A percentile compares a stretch with the other conserved stretches of the same genome.
Evolutionary conservation across 73 alveolate genomes (phyloP).

Genomic region (Tetrahymena borealis): DNA sequence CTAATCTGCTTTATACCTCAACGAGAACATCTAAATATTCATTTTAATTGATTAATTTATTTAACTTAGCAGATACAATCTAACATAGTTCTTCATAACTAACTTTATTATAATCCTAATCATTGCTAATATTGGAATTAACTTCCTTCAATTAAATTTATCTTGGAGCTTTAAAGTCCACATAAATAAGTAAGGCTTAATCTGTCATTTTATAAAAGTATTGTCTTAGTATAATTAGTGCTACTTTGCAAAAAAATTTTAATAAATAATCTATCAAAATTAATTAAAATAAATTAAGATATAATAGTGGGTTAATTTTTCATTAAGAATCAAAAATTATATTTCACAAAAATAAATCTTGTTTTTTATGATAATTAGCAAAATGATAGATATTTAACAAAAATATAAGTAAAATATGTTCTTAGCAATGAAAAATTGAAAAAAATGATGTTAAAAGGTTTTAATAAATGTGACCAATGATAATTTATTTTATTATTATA

Average conservation of each 20-base stretch:
- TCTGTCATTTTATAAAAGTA: neutral
- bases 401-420: too few species aligned
- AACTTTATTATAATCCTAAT: neutral
- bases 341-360: too few species aligned
- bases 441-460: too few species aligned
- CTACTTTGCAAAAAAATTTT: neutral
- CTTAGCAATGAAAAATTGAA: too few species aligned
- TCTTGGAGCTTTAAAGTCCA: neutral
- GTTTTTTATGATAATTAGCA: too few species aligned
- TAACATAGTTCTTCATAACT: neutral
- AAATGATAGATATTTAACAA: too few species aligned
- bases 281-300: neutral
- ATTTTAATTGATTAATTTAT: neutral
- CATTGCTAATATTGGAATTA: neutral
- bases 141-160: neutral
- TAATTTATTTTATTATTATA: too few species aligned
- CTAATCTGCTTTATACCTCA: neutral
- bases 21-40: neutral
- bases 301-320: neutral
- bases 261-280: neutral
- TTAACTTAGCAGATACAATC: neutral
- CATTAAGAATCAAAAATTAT: too few species aligned
- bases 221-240: neutral
- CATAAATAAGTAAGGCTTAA: too few species aligned
- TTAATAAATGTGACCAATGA: too few species aligned